Base-by-base conservation (phyloP, 495 filamentous ascomycete genomes). In the Extremus antarcticus region DNA sequence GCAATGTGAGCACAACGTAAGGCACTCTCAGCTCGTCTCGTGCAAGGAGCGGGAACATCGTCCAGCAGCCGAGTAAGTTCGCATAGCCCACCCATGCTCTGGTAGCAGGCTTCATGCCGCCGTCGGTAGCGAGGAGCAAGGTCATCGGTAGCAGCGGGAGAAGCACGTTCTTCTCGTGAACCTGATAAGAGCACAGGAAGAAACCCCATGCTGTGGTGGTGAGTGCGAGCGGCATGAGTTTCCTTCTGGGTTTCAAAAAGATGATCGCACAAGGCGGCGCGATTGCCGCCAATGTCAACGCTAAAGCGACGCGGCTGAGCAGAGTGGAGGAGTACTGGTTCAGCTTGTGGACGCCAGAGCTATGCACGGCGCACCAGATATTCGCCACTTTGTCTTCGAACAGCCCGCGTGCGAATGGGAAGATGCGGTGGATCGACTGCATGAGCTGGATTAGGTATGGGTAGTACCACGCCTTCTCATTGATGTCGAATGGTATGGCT, bases 361-460 rank as follows among this genome's bases (percentile, higher is more conserved):
- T 82, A 68, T 97, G 91, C 49, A 90, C 73, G 15, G 88, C 83
- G 66, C 92, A 98, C 92, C 92, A 98, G 63, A 95, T 81, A 62
- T 98, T 98, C 57, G 92, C 92, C 29, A 98, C 92, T 68, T 98
- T 98, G 73, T 97, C 92, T 72, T 98, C 92, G 65, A 96, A 98
- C 24, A 97, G 74, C 19, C 92, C 92, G 24, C 92, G 82, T 13
- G 89, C 81, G 62, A 98, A 97, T 7, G 92, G 92, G 63, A 98
- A 95, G 38, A 96, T 76, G n/a, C 92, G 84, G 63, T 92, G 84
- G 25, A 95, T 68, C 55, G 85, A 79, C 68, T 98, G 92, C 1
- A 81, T 72, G 11, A 90, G 48, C 68, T 95, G 87, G 63, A 90
- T 81, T 7, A 88, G 60, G 35, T 84, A 58, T 0, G 84, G 78